These are phyloP conservation scores for Kodamaea fukazawae DNA, from an alignment of 805 yeast genomes.

Conservation along the genomic window DNA sequence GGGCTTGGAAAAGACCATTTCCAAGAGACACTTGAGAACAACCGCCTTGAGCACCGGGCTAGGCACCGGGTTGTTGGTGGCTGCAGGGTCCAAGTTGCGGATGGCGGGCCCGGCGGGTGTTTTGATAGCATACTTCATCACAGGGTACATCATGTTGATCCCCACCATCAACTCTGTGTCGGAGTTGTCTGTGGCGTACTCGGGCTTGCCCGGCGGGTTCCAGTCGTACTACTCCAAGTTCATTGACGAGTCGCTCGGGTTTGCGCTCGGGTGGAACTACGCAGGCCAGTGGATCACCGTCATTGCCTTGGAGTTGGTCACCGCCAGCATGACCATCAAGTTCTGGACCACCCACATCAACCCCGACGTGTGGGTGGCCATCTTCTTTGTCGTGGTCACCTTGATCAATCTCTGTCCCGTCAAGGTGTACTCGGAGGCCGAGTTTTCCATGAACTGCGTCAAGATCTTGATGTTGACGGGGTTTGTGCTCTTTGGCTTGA, in stretches of 20 bases:
- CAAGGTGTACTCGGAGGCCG: slow-evolving; percentile 29
- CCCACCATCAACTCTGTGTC: slow-evolving; percentile 29
- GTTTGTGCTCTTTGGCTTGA: slow-evolving; percentile 27
- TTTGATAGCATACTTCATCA: slow-evolving; percentile 22
- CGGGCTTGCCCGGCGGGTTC: slow-evolving; percentile 27
- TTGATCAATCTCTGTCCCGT: slow-evolving; percentile 26
- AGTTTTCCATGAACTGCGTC: slow-evolving; percentile 25
- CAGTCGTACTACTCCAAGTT: slow-evolving; percentile 28
- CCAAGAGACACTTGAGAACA: slow-evolving; percentile 25
- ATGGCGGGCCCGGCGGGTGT: slow-evolving; percentile 25
- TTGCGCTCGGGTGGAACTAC: slow-evolving; percentile 40
- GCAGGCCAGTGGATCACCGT: slow-evolving; percentile 30
- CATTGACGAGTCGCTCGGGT: slow-evolving; percentile 36
- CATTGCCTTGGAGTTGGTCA: slow-evolving; percentile 26
- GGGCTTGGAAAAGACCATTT: slow-evolving; percentile 10
- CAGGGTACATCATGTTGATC: slow-evolving; percentile 25
- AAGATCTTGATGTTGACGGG: slow-evolving; percentile 26
- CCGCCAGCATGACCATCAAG: slow-evolving; percentile 26
- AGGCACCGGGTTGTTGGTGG: slow-evolving; percentile 32
- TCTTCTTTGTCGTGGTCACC: slow-evolving; percentile 22
- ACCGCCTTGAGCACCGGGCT: slow-evolving; percentile 31
- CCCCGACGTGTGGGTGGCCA: slow-evolving; percentile 22
- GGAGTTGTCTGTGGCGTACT: slow-evolving; percentile 27
- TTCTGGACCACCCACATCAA: slow-evolving; percentile 23
- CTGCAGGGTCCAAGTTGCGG: slow-evolving; percentile 25